Conservation (phyloP, 495 filamentous ascomycete genomes). For the Clohesyomyces aquaticus region DNA sequence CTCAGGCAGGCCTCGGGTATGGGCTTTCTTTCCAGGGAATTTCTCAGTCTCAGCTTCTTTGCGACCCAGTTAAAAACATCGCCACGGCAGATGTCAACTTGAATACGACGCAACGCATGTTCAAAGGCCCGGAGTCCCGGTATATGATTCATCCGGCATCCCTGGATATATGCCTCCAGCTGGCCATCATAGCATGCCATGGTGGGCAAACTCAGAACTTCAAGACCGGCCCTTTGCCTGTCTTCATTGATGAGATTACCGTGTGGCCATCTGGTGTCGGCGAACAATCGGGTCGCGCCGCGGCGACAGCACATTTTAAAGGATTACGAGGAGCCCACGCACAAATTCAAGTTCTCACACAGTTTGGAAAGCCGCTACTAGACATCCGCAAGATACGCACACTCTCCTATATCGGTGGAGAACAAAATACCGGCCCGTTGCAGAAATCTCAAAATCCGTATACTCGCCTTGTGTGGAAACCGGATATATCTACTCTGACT, state of each 20-base stretch:
- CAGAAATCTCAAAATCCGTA: neutral
- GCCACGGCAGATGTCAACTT: neutral
- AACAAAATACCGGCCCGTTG: neutral
- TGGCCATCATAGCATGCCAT: constrained; percentile 26
- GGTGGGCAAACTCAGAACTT: neutral
- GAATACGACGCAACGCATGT: neutral
- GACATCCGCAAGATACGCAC: neutral
- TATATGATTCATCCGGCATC: constrained; percentile 38
- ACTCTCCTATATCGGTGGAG: neutral
- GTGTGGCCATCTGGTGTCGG: neutral
- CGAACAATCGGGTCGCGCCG: neutral
- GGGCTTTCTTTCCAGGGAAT: neutral
- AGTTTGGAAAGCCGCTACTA: neutral
- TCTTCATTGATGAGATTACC: neutral
- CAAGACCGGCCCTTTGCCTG: neutral
- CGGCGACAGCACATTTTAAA: neutral
- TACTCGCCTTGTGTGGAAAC: neutral
- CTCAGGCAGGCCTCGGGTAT: neutral
- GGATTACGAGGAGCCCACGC: neutral
- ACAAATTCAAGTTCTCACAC: neutral
- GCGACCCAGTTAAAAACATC: neutral
- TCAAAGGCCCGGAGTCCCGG: neutral
- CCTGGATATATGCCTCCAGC: constrained; percentile 36
- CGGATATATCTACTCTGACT: neutral
- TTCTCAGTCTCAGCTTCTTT: neutral